A percentile compares a stretch with the other conserved stretches of the same genome.
Conservation (phyloP, 805 yeast species). For the Metschnikowia santaceciliae region DNA sequence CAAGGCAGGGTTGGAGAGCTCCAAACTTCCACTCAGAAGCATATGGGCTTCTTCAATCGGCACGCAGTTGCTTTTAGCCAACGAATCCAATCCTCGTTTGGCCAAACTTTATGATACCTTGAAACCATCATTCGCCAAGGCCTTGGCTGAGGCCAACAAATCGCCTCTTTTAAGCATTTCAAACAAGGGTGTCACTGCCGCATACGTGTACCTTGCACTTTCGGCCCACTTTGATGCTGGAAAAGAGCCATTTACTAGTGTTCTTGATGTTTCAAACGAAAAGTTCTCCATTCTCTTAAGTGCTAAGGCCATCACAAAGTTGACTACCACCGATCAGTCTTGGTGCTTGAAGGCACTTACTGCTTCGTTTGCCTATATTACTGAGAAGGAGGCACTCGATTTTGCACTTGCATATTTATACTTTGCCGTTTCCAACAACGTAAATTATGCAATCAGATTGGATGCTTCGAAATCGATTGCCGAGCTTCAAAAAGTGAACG, state of each 20-base stretch:
- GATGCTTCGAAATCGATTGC: slow-evolving; percentile 30
- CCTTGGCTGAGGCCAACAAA: slow-evolving; percentile 40
- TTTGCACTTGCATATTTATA: slow-evolving; percentile 52
- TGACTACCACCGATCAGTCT: slow-evolving; percentile 42
- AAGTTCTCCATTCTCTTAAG: slow-evolving; percentile 48
- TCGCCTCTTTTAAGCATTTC: slow-evolving; percentile 54
- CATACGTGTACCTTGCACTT: slow-evolving; percentile 45
- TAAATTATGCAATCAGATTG: slow-evolving; percentile 33
- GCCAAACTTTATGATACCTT: slow-evolving; percentile 13
- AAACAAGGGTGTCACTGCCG: slow-evolving; percentile 49
- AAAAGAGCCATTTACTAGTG: slow-evolving; percentile 7
- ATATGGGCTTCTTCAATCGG: slow-evolving; percentile 64
- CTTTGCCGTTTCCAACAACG: slow-evolving; percentile 39
- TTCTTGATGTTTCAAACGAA: slow-evolving; percentile 30
- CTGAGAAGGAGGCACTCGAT: slow-evolving; percentile 6
- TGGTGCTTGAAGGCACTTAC: slow-evolving; percentile 53
- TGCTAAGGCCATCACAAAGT: slow-evolving; percentile 48
- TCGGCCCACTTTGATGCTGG: slow-evolving; percentile 13
- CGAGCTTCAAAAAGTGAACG: slow-evolving; percentile 21
- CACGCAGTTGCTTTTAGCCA: slow-evolving; percentile 18
- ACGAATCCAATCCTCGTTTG: neutral
- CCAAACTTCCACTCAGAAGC: slow-evolving; percentile 58
- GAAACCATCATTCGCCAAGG: slow-evolving; percentile 22
- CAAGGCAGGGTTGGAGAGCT: slow-evolving; percentile 59
- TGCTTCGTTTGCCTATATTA: slow-evolving; percentile 23